Base-by-base conservation (phyloP, 2,329 filamentous ascomycete species). In the Lachnellula subtilissima region DNA sequence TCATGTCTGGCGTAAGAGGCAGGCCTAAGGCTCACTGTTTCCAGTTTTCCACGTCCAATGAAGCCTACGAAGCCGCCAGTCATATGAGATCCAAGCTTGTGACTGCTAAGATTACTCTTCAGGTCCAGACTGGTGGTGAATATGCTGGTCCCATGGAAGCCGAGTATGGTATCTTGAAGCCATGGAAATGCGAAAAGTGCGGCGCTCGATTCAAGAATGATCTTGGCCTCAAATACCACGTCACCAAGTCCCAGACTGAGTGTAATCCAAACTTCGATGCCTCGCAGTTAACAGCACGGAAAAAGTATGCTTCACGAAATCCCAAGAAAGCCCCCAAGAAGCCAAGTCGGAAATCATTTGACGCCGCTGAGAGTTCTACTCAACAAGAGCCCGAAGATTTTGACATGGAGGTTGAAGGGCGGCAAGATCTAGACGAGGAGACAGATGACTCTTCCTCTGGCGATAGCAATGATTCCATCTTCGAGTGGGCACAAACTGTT, bases 191-290 rank as follows among this genome's bases (percentile, higher is more conserved):
- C 50, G 57, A 64, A 2, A 64, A 55, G 14, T 71, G 70, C 51
- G 60, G 55, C 5, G 53, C 58, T 1, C 50, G 61, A 46, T 71
- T 66, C 52, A 70, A 69, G 50, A 70, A 70, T 49, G 55, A 64
- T 8, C 64, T 64, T n/a, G 70, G 70, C 17, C 55, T 71, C 4
- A 61, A 68, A 48, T 71, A 71, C 53, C 70, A 71, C 57, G 35
- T 64, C 2, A 63, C 53, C 2, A 67, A 67, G 50, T 64, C 69
- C 7, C 59, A 65, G 23, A 65, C 64, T 5, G 49, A 61, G 3
- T 71, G 70, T 54, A 71, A 71, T 57, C 70, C 69, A 2, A 61
- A 65, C 42, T 66, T 52, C 32, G 58, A 62, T 22, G 59, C 59
- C 9, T 22, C 43, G 5, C 48, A 48, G 8, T 28, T n/a, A 28